Conservation (phyloP, 2,329 filamentous ascomycete genomes). For the Apiospora pterosperma region DNA sequence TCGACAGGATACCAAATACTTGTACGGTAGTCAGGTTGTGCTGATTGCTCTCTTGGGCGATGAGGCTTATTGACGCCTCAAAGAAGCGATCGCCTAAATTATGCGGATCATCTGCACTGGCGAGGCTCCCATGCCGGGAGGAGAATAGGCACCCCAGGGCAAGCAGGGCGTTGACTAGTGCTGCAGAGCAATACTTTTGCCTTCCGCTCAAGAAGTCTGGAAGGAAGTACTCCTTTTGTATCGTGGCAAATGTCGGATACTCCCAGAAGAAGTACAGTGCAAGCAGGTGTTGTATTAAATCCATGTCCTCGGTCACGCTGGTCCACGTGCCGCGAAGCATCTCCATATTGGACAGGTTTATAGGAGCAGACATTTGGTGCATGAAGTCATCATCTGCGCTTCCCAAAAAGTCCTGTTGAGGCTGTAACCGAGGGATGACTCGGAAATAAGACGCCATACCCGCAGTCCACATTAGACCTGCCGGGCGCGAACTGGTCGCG, state of each 20-base stretch:
- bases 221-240: slow-evolving; percentile 69
- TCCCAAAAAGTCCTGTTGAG: slow-evolving; percentile 29
- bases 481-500: slow-evolving; percentile 43
- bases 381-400: slow-evolving; percentile 35
- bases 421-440: slow-evolving; percentile 49
- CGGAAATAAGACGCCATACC: slow-evolving; percentile 41
- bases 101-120: slow-evolving; percentile 55
- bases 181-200: slow-evolving; percentile 64
- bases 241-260: slow-evolving; percentile 70
- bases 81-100: slow-evolving; percentile 74
- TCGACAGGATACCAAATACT: slow-evolving; percentile 73
- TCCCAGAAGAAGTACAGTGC: slow-evolving; percentile 72
- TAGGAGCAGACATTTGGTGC: slow-evolving; percentile 47
- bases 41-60: slow-evolving; percentile 54
- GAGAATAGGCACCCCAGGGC: slow-evolving; percentile 68
- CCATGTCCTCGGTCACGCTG: slow-evolving; percentile 52
- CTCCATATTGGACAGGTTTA: slow-evolving; percentile 40
- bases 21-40: slow-evolving; percentile 69
- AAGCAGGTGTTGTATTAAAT: slow-evolving; percentile 60
- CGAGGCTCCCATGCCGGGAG: slow-evolving; percentile 59
- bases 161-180: slow-evolving; percentile 64
- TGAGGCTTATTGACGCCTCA: slow-evolving; percentile 60
- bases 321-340: slow-evolving; percentile 54
- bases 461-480: slow-evolving; percentile 41
- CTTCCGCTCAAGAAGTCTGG: slow-evolving; percentile 60